Evolutionary conservation across 805 yeast species (phyloP).

Genomic region (Saccharomycopsis sp.): DNA sequence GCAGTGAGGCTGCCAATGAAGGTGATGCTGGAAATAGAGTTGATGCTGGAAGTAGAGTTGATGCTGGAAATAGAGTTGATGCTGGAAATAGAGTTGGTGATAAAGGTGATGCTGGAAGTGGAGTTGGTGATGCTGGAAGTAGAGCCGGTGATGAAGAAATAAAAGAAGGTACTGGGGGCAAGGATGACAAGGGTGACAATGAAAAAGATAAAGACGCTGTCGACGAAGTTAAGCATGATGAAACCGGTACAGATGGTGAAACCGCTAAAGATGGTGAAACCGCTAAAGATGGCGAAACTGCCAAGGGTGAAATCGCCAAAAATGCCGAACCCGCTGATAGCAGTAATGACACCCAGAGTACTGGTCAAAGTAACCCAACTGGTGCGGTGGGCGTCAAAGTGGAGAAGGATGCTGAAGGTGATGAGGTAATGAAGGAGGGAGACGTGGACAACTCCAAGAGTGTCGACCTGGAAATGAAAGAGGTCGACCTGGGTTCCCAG

Average conservation of each 20-base stretch:
- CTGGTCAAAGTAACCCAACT: background rate
- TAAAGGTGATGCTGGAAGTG: background rate
- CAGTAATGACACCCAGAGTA: background rate
- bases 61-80: background rate
- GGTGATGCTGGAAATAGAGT: background rate
- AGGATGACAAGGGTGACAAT: background rate
- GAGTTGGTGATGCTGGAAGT: background rate
- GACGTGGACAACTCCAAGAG: background rate
- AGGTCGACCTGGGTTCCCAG: background rate
- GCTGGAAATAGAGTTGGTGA: background rate
- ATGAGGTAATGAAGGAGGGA: background rate
- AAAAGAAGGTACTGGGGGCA: background rate
- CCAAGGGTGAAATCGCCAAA: background rate
- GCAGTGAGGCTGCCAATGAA: background rate
- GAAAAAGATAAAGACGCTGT: background rate
- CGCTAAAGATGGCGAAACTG: background rate
- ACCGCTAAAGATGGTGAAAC: background rate
- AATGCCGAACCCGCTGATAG: background rate
- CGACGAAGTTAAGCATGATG: background rate
- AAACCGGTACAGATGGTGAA: background rate
- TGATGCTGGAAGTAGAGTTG: background rate
- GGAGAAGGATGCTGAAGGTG: conserved; percentile 2
- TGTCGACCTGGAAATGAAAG: background rate
- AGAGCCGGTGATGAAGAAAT: background rate
- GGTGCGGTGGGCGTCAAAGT: too few species aligned